Base-by-base conservation (phyloP, 768 basidiomycete genomes). In the Rickenella mellea region DNA sequence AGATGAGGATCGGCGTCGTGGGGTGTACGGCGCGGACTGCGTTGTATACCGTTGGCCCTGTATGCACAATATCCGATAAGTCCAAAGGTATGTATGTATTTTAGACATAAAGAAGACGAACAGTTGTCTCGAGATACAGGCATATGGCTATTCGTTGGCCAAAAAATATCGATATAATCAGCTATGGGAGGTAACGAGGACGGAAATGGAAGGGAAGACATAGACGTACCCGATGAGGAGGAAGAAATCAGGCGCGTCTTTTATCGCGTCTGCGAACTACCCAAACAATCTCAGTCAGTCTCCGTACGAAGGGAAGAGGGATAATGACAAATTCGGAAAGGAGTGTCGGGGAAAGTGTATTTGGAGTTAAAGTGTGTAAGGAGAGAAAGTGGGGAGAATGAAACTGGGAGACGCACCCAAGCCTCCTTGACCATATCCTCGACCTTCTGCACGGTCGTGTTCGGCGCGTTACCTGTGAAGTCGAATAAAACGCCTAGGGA, bases 171-270 rank as follows among this genome's bases (percentile, higher is more conserved):
- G 11, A n/a, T n/a, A n/a, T n/a, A n/a, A n/a, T n/a, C n/a, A n/a
- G n/a, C n/a, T n/a, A n/a, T n/a, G n/a, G n/a, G n/a, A n/a, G n/a
- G n/a, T n/a, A n/a, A n/a, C n/a, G n/a, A n/a, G n/a, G n/a, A n/a
- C n/a, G n/a, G n/a, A n/a, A 9, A 1, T 15, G 5, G 15, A 19
- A 2, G 6, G 14, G 20, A 2, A 29, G n/a, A 32, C 15, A 35
- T 7, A 6, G n/a, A 51, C 71, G 24, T 39, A 78, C 81, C 81
- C 79, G 42, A 71, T 72, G 41, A 88, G 71, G 42, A 87, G 54
- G 65, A 93, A 94, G 46, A 88, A 67, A 58, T 91, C 88, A 11
- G 90, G 88, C 52, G 80, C 78, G 7, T 88, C 83, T 30, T 68
- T 59, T 46, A 92, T 90, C 1, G 83, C 87, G 11, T 85, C 78